Evolutionary conservation across 2,329 filamentous ascomycete genomes (phyloP), one percentile per base, ranked within the genome.

Genomic region (Neopestalotiopsis clavispora): DNA sequence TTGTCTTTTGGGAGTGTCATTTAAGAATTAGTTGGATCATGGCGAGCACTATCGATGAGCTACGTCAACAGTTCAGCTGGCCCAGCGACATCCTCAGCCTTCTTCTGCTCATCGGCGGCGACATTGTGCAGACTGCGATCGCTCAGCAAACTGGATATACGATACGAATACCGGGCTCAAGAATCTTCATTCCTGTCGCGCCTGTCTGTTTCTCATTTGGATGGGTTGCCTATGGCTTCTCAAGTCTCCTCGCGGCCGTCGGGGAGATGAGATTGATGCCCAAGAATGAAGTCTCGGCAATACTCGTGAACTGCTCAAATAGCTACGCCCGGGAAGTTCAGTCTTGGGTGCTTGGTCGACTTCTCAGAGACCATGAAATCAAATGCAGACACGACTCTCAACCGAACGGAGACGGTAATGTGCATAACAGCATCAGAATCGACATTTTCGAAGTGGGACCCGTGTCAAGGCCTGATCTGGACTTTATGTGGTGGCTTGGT

Each of bases 161-260:
- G 40, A 52, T 49, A 14, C 40, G 38, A 2, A 5, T 65, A 30
- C 62, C 62, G 14, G 34, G 60, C 20, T 28, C 45, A 42, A 65
- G 14, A 28, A 65, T 10, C 2, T n/a, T 30, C 4, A 20, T 67
- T n/a, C 34, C 59, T 17, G n/a, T 67, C 9, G 32, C 70, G 1
- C 72, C 70, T 3, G 68, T 74, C 3, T 70, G 68, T 3, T 74
- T 74, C 40, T 72, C 71, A 4, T 73, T 73, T 64, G 71, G 72
- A 34, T 73, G 67, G 72, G 72, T 61, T n/a, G 67, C 63, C 1
- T 72, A 71, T 56, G 69, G 57, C 3, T 69, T 73, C 56, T 61
- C 68, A 1, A 68, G 63, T 61, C 71, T 73, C 1, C 58, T 68
- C 32, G 59, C 71, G 4, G 69, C 65, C 2, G 40, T 70, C 0